phyloP scores from a whole-genome alignment of 306 rosid species.

The Cicer bijugum region DNA sequence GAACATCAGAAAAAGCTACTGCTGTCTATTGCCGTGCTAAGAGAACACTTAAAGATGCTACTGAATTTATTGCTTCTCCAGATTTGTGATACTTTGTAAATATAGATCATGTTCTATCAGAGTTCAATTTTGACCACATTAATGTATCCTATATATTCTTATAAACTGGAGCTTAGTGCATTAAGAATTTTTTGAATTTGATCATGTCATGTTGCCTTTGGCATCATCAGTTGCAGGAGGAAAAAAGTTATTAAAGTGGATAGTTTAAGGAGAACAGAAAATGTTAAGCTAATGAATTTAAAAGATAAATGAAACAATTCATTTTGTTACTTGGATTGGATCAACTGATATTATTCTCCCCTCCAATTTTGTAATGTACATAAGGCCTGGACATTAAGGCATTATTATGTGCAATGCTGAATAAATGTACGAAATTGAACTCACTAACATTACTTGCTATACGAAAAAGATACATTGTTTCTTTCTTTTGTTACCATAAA shows the following conservation, averaged over 20 bases:
- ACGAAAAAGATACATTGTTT: neutral
- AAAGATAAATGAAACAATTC: neutral
- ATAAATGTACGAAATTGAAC: conserved; percentile 9
- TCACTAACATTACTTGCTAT: neutral
- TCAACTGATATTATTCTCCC: neutral
- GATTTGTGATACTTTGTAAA: conserved; percentile 46
- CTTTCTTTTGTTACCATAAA: neutral
- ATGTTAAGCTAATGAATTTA: neutral
- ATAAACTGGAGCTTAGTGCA: conserved; percentile 1
- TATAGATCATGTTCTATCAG: conserved; percentile 7
- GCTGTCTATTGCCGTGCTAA: conserved; percentile 75
- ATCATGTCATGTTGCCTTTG: neutral
- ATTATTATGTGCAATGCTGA: neutral
- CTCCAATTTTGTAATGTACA: neutral
- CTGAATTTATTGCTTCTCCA: conserved; percentile 52
- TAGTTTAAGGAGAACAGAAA: neutral
- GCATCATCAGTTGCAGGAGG: neutral
- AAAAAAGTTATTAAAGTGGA: conserved; percentile 6
- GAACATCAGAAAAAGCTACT: conserved; percentile 75
- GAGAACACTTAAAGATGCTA: conserved; percentile 66
- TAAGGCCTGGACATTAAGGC: neutral
- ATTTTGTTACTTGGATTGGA: neutral
- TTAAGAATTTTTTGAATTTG: conserved; percentile 4
- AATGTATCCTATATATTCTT: conserved; percentile 7
- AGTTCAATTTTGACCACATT: conserved; percentile 58